Evolutionary conservation across 805 yeast genomes (phyloP).

Genomic region (Suhomyces vadensis): DNA sequence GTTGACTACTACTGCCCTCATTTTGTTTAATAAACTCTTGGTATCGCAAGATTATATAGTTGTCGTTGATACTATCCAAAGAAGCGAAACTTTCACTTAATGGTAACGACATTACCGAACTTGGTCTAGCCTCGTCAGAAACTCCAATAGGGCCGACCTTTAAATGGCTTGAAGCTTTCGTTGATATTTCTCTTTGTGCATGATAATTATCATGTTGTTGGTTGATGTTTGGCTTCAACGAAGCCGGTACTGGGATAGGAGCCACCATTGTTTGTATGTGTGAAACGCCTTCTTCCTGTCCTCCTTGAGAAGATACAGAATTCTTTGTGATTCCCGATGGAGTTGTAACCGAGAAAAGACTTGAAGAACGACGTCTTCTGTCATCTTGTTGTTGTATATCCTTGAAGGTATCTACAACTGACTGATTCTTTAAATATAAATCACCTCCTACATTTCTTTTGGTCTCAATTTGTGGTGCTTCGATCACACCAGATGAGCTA

Average conservation of each 20-base stretch:
- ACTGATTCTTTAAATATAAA: slow-evolving; percentile 42
- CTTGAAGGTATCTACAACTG: slow-evolving; percentile 44
- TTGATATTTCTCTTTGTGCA: too few species aligned
- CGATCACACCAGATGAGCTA: slow-evolving; percentile 21
- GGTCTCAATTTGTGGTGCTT: slow-evolving; percentile 47
- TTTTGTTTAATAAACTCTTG: slow-evolving; percentile 29
- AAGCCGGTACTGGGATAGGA: slow-evolving; percentile 18
- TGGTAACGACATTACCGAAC: slow-evolving; percentile 73
- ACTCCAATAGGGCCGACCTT: slow-evolving; percentile 39
- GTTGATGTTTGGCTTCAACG: neutral
- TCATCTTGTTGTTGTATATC: slow-evolving; percentile 45
- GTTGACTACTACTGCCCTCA: slow-evolving; percentile 7
- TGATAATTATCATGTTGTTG: neutral
- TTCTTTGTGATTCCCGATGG: slow-evolving; percentile 18
- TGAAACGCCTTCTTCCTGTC: slow-evolving; percentile 2
- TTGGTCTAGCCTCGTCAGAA: slow-evolving; percentile 34
- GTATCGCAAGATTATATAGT: slow-evolving; percentile 45
- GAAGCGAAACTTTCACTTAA: slow-evolving; percentile 78
- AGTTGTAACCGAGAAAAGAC: slow-evolving; percentile 22
- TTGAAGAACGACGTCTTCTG: slow-evolving; percentile 34
- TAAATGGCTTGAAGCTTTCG: slow-evolving; percentile 9
- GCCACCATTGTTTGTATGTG: slow-evolving; percentile 11
- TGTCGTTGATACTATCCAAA: slow-evolving; percentile 66
- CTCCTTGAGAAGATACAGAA: slow-evolving; percentile 15
- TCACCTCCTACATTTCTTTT: slow-evolving; percentile 48